These are phyloP conservation scores for Cystobasidium sp. DNA, from an alignment of 1,284 basidiomycete genomes.

Conservation along the genomic window DNA sequence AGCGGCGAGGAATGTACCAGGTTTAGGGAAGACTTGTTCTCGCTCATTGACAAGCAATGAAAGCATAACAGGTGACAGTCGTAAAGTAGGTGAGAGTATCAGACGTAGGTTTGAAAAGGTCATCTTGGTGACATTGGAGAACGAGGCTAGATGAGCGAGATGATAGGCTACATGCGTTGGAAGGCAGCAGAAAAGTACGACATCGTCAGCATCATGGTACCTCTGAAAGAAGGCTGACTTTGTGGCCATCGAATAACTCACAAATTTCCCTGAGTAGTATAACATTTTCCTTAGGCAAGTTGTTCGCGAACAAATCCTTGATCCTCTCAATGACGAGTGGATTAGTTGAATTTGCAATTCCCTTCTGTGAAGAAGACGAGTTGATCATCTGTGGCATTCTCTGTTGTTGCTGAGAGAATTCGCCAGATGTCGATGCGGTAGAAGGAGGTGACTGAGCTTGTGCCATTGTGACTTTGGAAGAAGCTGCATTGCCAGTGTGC, in stretches of 20 bases:
- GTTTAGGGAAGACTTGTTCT: constrained; percentile 44
- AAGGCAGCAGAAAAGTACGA: background rate
- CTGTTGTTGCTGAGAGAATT: constrained; percentile 5
- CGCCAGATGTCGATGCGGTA: background rate
- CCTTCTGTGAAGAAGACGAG: background rate
- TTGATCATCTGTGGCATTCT: background rate
- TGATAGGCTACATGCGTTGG: constrained; percentile 45
- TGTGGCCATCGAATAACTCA: background rate
- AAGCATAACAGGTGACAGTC: constrained; percentile 50
- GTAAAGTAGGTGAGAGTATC: constrained; percentile 51
- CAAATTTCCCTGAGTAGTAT: constrained; percentile 47
- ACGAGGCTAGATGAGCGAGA: constrained; percentile 45
- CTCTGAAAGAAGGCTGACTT: background rate
- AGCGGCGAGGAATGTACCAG: constrained; percentile 18
- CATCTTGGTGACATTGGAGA: constrained; percentile 50
- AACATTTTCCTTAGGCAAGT: constrained; percentile 47
- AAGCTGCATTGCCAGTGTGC: constrained; percentile 48
- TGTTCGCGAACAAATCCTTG: constrained; percentile 43
- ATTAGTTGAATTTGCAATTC: background rate
- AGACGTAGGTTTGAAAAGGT: constrained; percentile 50
- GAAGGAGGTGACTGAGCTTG: constrained; percentile 35
- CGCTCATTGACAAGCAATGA: constrained; percentile 49
- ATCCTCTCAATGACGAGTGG: constrained; percentile 44
- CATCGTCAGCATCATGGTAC: background rate
- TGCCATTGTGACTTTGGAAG: constrained; percentile 44